Conservation (phyloP, 2,329 filamentous ascomycete genomes). For the Aureobasidium musti region DNA sequence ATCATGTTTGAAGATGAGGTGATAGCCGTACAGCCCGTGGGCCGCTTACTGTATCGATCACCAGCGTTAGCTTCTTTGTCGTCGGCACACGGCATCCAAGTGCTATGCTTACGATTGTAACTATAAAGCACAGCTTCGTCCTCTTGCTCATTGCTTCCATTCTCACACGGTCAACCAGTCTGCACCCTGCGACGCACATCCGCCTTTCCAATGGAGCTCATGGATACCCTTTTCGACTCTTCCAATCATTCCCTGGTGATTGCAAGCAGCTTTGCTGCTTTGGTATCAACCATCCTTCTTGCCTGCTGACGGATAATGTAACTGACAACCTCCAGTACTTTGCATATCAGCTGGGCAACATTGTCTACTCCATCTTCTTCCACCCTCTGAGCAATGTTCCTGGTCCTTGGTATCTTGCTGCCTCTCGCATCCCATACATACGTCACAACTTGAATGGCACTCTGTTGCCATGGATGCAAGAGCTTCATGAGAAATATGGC, state of each 20-base stretch:
- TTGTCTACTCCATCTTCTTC: slow-evolving; percentile 45
- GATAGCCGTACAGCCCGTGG: not conserved
- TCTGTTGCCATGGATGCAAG: slow-evolving; percentile 24
- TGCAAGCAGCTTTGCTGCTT: slow-evolving; percentile 19
- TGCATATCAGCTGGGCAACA: slow-evolving; percentile 19
- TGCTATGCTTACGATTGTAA: not conserved
- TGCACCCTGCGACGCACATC: not conserved
- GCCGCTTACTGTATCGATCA: not conserved
- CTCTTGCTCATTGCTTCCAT: not conserved
- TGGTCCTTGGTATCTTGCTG: slow-evolving; percentile 42
- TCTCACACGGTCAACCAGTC: not conserved
- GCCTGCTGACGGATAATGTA: not conserved
- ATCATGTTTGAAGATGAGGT: not conserved
- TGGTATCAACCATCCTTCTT: not conserved
- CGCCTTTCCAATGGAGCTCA: not conserved
- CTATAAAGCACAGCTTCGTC: not conserved
- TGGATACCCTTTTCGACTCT: not conserved
- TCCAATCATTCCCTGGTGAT: slow-evolving; percentile 19
- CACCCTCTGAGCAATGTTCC: slow-evolving; percentile 46
- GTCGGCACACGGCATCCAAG: not conserved
- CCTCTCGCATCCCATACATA: slow-evolving; percentile 41
- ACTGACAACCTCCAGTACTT: slow-evolving; percentile 27
- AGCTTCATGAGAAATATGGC: slow-evolving; percentile 47
- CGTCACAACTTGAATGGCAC: slow-evolving; percentile 38
- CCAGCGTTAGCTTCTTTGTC: not conserved